These are phyloP conservation scores for Naganishia antarctica DNA, from an alignment of 768 basidiomycete genomes.

Conservation along the genomic window DNA sequence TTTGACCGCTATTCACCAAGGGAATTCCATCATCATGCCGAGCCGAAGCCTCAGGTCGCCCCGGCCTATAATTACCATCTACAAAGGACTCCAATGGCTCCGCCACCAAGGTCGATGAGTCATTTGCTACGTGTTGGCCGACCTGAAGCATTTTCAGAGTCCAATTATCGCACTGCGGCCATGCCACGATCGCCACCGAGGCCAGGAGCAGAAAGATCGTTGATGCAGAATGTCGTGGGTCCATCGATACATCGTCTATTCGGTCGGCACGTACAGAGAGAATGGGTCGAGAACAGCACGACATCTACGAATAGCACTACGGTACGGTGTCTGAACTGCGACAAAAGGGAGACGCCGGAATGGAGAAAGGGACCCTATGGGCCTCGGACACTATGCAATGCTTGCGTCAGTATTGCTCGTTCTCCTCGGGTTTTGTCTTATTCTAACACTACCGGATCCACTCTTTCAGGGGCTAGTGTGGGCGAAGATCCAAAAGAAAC, in stretches of 20 bases:
- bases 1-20: too few species aligned
- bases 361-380: conserved; percentile 50
- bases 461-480: conserved; percentile 6
- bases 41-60: too few species aligned
- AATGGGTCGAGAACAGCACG: not conserved
- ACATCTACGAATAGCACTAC: not conserved
- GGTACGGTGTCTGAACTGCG: conserved; percentile 41
- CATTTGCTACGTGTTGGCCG: too few species aligned
- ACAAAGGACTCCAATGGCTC: too few species aligned
- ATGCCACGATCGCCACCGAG: too few species aligned
- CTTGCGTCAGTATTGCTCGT: conserved; percentile 35
- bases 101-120: too few species aligned
- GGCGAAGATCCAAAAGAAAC: conserved; percentile 19
- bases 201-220: not conserved
- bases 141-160: too few species aligned
- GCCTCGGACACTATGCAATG: conserved; percentile 50
- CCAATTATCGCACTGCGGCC: too few species aligned
- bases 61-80: too few species aligned
- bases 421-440: too few species aligned
- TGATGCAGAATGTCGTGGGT: not conserved
- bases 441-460: too few species aligned
- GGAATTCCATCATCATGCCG: too few species aligned
- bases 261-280: not conserved
- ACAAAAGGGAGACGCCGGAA: conserved; percentile 49
- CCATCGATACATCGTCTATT: not conserved